A percentile compares a stretch with the other conserved stretches of the same genome.
These are phyloP conservation scores for Ostreobium quekettii DNA, from an alignment of 139 green algal genomes.

Conservation along the genomic window DNA sequence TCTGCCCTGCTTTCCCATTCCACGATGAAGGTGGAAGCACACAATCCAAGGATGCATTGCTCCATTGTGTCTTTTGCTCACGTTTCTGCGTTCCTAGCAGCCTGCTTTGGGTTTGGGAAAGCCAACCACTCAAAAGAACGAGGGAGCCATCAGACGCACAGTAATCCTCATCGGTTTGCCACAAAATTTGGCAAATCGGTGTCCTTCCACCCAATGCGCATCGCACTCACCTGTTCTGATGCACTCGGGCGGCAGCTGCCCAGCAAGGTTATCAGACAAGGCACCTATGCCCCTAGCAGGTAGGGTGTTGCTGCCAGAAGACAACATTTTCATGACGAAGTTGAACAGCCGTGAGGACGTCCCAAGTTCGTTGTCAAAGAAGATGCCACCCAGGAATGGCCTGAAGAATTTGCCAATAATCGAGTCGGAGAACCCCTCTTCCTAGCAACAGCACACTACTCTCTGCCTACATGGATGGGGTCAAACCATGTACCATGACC, in stretches of 20 bases:
- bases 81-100: neutral
- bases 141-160: neutral
- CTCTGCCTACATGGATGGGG: too few relatives aligned
- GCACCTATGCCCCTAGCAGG: slow-evolving; percentile 81
- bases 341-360: slow-evolving; percentile 77
- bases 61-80: too few relatives aligned
- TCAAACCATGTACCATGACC: too few relatives aligned
- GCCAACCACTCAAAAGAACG: neutral
- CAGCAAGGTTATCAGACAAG: slow-evolving; percentile 72
- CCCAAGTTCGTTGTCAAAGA: slow-evolving; percentile 81
- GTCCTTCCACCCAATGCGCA: neutral
- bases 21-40: too few relatives aligned
- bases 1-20: too few relatives aligned
- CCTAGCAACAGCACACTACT: slow-evolving; percentile 29
- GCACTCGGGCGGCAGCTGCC: slow-evolving; percentile 21
- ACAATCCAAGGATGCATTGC: too few relatives aligned
- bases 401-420: slow-evolving; percentile 94
- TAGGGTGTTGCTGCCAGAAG: slow-evolving; percentile 84
- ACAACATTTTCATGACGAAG: slow-evolving; percentile 95
- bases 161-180: neutral
- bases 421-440: slow-evolving; percentile 69
- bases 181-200: slow-evolving; percentile 8
- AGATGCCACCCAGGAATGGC: slow-evolving; percentile 94
- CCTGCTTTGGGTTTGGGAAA: neutral
- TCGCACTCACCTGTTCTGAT: slow-evolving; percentile 23